These are phyloP conservation scores for Amanita rubescens DNA, from an alignment of 768 basidiomycete genomes.

Conservation along the genomic window DNA sequence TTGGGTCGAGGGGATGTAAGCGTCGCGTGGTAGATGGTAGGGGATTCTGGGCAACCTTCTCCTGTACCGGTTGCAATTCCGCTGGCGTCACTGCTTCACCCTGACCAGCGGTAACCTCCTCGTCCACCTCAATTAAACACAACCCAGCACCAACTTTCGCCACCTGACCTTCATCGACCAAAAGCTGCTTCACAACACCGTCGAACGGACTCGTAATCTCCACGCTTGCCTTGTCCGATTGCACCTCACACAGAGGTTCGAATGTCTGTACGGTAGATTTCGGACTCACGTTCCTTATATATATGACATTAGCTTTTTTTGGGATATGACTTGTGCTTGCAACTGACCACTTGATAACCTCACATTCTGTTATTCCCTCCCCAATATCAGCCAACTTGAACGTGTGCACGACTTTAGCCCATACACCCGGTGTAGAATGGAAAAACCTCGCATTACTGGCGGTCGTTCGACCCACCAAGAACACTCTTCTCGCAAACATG, in stretches of 20 bases:
- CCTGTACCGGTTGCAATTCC: not conserved
- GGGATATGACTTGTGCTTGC: no score
- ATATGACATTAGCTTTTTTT: constrained; percentile 8
- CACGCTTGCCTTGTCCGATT: constrained; percentile 86
- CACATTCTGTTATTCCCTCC: constrained; percentile 87
- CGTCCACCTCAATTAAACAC: constrained; percentile 77
- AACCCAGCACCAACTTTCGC: constrained; percentile 77
- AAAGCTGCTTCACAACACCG: constrained; percentile 61
- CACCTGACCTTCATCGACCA: constrained; percentile 75
- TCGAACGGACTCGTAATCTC: constrained; percentile 87
- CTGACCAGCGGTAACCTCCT: constrained; percentile 16
- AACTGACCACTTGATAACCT: constrained; percentile 78
- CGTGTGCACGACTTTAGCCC: constrained; percentile 37
- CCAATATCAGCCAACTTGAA: constrained; percentile 85
- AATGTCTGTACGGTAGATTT: constrained; percentile 49
- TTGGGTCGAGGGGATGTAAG: constrained; percentile 63
- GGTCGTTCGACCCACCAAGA: not conserved
- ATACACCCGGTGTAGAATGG: constrained; percentile 24
- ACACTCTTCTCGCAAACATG: not conserved
- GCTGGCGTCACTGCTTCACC: not conserved
- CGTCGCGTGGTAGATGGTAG: constrained; percentile 13
- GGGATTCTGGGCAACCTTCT: not conserved
- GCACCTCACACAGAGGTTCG: constrained; percentile 75
- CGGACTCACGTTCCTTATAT: constrained; percentile 55
- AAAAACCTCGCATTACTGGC: constrained; percentile 22